Evolutionary conservation across 768 basidiomycete species (phyloP).

Genomic region (Arthromyces matolae): DNA sequence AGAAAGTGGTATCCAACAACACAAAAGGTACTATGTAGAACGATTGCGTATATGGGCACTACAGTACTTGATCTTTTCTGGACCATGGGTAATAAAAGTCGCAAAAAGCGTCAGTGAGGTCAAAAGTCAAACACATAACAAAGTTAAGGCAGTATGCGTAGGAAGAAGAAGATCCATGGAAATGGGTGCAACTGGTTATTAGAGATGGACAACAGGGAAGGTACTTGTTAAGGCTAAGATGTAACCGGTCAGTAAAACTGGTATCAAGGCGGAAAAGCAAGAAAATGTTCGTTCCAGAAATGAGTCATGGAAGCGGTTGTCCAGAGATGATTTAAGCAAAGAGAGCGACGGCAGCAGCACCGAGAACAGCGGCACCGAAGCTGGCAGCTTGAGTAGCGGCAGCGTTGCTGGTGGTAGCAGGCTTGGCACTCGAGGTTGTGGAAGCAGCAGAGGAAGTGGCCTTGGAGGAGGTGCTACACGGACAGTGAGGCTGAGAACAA

Average conservation of each 20-base stretch:
- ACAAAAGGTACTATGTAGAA: too few relatives aligned
- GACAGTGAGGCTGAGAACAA: not conserved
- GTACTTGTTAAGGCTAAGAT: constrained; percentile 1
- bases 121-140: not conserved
- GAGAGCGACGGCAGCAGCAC: constrained; percentile 41
- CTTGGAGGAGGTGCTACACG: not conserved
- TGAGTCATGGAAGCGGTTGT: constrained; percentile 2
- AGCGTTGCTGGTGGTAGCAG: constrained; percentile 21
- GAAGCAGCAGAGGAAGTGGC: not conserved
- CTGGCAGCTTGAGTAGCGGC: constrained; percentile 28
- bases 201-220: constrained; percentile 1
- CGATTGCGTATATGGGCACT: too few relatives aligned
- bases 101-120: not conserved
- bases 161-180: not conserved
- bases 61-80: too few relatives aligned
- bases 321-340: constrained; percentile 29
- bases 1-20: not conserved
- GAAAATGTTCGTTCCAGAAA: constrained; percentile 9
- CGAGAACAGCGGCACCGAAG: constrained; percentile 38
- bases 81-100: not conserved
- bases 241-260: constrained; percentile 13
- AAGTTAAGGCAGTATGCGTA: not conserved
- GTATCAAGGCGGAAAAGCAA: constrained; percentile 12
- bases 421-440: constrained; percentile 10
- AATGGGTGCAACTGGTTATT: constrained; percentile 5